Evolutionary conservation across 257 asterid species (phyloP), one percentile per base, ranked within the genome.

Genomic region (Scutellaria barbata): DNA sequence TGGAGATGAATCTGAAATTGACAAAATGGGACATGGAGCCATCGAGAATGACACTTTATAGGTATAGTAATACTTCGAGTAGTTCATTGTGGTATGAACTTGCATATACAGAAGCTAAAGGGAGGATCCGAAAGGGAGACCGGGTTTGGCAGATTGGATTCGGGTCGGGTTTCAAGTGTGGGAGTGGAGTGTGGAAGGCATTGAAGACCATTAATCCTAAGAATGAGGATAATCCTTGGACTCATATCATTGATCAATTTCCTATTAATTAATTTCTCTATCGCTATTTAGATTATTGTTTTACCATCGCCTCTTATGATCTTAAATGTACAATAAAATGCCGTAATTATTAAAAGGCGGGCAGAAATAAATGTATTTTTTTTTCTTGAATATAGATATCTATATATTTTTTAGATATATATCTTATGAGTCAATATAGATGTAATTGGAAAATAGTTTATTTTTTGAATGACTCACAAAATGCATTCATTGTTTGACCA

Each of bases 131-230:
- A 8, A 73, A 69, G 18, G 84, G 86, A 46, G 77, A 73, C 10
- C 71, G 77, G 17, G 51, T 73, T 64, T 73, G 77, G 77, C 77
- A 73, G 54, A 79, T 82, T 7, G 86, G 72, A 8, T 82, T 82
- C 52, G 86, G 86, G 16, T 78, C 86, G n/a, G 80, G 86, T 41
- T 82, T 82, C 37, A 82, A 82, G 55, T 78, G 85, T 16, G 81
- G 50, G 39, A 81, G 83, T 6, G 75, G 50, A 0, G 79, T 81
- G 17, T 81, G 85, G 81, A 69, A 69, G 0, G 83, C 85, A 0
- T 12, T 78, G 61, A 72, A 62, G 79, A 67, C 72, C 25, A 40
- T 81, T 1, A 9, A 75, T 57, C 83, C 85, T 8, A 54, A 61
- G 0, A 9, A 63, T 5, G 58, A 20, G 22, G 66, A 59, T 50